These are phyloP conservation scores for Lactarius hengduanensis DNA, from an alignment of 768 basidiomycete species.

Conservation along the genomic window DNA sequence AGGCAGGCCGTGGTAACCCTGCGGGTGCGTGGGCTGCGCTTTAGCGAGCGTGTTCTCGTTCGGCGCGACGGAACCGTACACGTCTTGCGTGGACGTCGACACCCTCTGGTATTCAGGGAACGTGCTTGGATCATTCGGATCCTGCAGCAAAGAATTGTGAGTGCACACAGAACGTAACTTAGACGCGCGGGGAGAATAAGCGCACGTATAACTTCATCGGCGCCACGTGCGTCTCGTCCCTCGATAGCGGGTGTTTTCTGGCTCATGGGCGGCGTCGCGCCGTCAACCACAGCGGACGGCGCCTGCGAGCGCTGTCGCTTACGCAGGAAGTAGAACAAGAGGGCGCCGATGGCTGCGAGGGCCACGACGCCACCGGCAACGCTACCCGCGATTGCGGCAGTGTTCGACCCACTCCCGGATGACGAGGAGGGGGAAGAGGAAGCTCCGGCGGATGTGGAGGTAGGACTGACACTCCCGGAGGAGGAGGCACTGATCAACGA, in stretches of 20 bases:
- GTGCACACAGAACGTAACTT: not conserved
- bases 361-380: constrained; percentile 8
- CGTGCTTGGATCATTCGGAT: constrained; percentile 18
- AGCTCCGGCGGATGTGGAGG: too few relatives aligned
- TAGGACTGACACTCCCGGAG: not conserved
- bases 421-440: not conserved
- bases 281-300: not conserved
- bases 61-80: too few relatives aligned
- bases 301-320: not conserved
- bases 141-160: not conserved
- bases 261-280: too few relatives aligned
- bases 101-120: constrained; percentile 1
- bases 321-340: not conserved
- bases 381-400: not conserved
- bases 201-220: constrained; percentile 13
- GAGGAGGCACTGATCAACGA: not conserved
- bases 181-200: not conserved
- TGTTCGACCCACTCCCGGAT: not conserved
- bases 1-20: constrained; percentile 10
- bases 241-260: too few relatives aligned
- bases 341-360: not conserved
- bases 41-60: not conserved
- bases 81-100: not conserved
- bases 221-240: not conserved
- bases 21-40: not conserved